Evolutionary conservation across 371 early-diverging fungal genomes (phyloP).

Genomic region (Circinella umbellata): DNA sequence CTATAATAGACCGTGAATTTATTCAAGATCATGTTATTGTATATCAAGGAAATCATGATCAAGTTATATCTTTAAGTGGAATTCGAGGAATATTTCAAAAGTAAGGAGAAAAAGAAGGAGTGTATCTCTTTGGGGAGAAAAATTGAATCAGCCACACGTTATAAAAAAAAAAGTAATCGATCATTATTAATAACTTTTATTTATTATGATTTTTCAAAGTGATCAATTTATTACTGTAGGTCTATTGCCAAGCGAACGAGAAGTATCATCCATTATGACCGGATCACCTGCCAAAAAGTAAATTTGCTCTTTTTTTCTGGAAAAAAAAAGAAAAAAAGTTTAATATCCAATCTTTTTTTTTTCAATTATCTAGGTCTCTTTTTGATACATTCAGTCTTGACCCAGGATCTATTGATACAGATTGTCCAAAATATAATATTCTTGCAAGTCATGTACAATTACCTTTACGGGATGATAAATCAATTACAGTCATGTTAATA

Average conservation of each 20-base stretch:
- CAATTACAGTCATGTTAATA: conserved; percentile 43
- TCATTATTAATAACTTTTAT: background rate
- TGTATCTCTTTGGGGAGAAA: too few relatives aligned
- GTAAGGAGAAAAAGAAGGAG: conserved; percentile 20
- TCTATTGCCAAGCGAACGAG: conserved; percentile 30
- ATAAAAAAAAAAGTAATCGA: too few relatives aligned
- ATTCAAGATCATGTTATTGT: conserved; percentile 53
- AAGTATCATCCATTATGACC: conserved; percentile 20
- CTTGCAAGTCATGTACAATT: conserved; percentile 54
- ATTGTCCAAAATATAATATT: conserved; percentile 47
- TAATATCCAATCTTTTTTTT: background rate
- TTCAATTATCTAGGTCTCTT: conserved; percentile 20
- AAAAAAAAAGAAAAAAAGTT: background rate
- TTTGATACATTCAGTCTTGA: conserved; percentile 62
- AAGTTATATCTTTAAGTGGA: conserved; percentile 45
- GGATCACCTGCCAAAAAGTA: conserved; percentile 30
- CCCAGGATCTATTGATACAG: conserved; percentile 75
- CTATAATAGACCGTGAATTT: conserved; percentile 51
- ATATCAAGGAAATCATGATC: conserved; percentile 29
- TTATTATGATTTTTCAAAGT: conserved; percentile 19
- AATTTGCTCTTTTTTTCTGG: background rate
- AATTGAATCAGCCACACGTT: background rate
- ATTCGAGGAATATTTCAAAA: conserved; percentile 50
- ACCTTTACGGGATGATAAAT: conserved; percentile 28
- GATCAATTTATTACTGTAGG: conserved; percentile 42